Percentiles rank a stretch among this genome's conserved stretches.
Conservation (phyloP, 805 yeast genomes). For the Vanderwaltozyma tropicalis region DNA sequence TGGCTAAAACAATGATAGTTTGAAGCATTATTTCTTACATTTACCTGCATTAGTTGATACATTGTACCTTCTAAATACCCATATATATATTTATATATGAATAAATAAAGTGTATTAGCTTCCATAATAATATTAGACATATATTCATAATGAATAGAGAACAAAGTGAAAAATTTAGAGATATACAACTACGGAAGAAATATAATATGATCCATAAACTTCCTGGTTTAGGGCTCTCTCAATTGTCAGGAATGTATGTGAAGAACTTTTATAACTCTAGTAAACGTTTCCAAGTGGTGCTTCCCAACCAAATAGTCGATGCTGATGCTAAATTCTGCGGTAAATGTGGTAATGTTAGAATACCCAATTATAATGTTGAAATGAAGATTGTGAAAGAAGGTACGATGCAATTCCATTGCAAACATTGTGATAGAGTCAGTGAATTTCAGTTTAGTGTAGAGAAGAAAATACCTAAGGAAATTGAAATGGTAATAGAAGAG, state of each 20-base stretch:
- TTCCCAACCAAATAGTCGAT: constrained; percentile 16
- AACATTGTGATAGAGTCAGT: constrained; percentile 18
- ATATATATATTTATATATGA: too few species aligned
- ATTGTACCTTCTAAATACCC: too few species aligned
- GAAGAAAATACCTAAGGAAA: not conserved
- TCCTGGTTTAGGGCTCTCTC: constrained; percentile 14
- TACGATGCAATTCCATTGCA: constrained; percentile 20
- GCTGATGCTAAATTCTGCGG: constrained; percentile 23
- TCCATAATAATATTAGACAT: too few species aligned
- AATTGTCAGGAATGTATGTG: constrained; percentile 23
- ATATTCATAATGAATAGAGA: constrained; percentile 21
- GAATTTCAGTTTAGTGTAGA: constrained; percentile 6
- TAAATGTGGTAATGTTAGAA: constrained; percentile 21
- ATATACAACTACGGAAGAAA: constrained; percentile 18
- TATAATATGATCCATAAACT: constrained; percentile 21
- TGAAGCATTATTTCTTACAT: too few species aligned
- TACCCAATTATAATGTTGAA: constrained; percentile 23
- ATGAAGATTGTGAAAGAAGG: constrained; percentile 13
- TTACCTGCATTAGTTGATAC: too few species aligned
- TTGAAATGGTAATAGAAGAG: not conserved
- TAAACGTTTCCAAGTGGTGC: constrained; percentile 18
- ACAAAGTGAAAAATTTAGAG: constrained; percentile 19
- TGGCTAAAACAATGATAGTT: too few species aligned
- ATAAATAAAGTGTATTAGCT: too few species aligned
- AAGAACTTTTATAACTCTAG: constrained; percentile 23